Evolutionary conservation across 192 early-diverging fungal genomes (phyloP).

Genomic region (Bifiguratus adelaidae): DNA sequence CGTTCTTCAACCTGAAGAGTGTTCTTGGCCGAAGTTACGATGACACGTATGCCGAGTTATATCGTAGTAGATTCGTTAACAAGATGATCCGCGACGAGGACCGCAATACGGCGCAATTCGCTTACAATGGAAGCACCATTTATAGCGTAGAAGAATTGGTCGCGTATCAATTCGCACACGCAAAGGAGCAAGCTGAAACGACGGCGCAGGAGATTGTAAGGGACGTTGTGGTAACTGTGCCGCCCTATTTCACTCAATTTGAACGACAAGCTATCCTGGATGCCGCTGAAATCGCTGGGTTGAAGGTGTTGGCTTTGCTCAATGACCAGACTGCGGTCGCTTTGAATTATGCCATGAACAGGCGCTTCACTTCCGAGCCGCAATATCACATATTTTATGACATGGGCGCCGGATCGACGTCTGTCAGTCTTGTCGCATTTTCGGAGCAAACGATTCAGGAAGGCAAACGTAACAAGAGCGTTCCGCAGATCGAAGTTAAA

Average conservation of each 20-base stretch:
- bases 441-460: constrained; percentile 45
- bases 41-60: constrained; percentile 57
- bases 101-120: constrained; percentile 61
- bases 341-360: constrained; percentile 80
- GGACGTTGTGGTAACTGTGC: constrained; percentile 92
- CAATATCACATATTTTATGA: constrained; percentile 91
- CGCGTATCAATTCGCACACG: constrained; percentile 87
- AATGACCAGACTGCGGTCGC: constrained; percentile 90
- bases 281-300: constrained; percentile 81
- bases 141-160: constrained; percentile 83
- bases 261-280: constrained; percentile 91
- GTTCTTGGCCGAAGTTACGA: constrained; percentile 72
- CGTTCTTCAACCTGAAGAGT: constrained; percentile 77
- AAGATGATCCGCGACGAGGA: constrained; percentile 59
- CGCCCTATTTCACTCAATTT: constrained; percentile 80
- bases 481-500: constrained; percentile 68
- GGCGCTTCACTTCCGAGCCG: constrained; percentile 48
- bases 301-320: constrained; percentile 74
- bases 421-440: constrained; percentile 80
- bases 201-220: constrained; percentile 64
- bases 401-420: constrained; percentile 93
- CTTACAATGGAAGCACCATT: constrained; percentile 35
- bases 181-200: constrained; percentile 71
- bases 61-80: constrained; percentile 66
- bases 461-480: constrained; percentile 38